Percentiles rank a stretch among this genome's conserved stretches.
These are phyloP conservation scores for Phytophthora europaea DNA, from an alignment of 352 stramenopile species.

Conservation along the genomic window DNA sequence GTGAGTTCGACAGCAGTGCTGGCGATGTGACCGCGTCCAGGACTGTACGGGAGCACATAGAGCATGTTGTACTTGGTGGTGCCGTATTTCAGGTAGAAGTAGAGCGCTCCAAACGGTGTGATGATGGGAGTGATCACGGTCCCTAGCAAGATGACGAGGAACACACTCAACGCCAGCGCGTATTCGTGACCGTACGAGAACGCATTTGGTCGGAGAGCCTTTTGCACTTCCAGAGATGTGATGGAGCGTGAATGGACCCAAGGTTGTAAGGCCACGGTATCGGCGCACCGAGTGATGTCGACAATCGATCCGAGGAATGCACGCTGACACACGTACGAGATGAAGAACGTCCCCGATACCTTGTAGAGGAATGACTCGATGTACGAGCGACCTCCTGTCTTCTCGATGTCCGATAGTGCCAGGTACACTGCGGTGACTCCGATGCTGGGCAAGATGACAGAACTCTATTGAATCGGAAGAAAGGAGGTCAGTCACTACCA, in stretches of 20 bases:
- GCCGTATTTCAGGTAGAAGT: slow-evolving; percentile 82
- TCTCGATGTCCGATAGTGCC: slow-evolving; percentile 67
- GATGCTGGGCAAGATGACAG: slow-evolving; percentile 82
- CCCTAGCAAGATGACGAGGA: slow-evolving; percentile 80
- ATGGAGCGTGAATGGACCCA: slow-evolving; percentile 76
- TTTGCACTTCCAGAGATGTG: slow-evolving; percentile 60
- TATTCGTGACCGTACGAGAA: slow-evolving; percentile 87
- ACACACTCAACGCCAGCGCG: slow-evolving; percentile 78
- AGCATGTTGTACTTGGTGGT: slow-evolving; percentile 89
- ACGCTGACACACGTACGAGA: slow-evolving; percentile 87
- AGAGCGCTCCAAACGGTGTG: slow-evolving; percentile 81
- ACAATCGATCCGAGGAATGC: slow-evolving; percentile 80
- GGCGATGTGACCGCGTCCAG: slow-evolving; percentile 73
- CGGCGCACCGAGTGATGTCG: slow-evolving; percentile 72
- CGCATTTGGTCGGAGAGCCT: slow-evolving; percentile 59
- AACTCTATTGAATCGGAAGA: slow-evolving; percentile 52
- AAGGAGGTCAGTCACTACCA: not conserved
- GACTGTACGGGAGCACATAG: slow-evolving; percentile 79
- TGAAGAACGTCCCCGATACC: slow-evolving; percentile 88
- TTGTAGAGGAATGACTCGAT: slow-evolving; percentile 88
- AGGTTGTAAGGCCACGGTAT: slow-evolving; percentile 73
- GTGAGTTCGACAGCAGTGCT: slow-evolving; percentile 72
- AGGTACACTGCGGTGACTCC: slow-evolving; percentile 82
- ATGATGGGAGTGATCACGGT: slow-evolving; percentile 84
- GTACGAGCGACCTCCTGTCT: slow-evolving; percentile 62